Conservation (phyloP, 441 rosid genomes). For the Omphalea diandra region DNA sequence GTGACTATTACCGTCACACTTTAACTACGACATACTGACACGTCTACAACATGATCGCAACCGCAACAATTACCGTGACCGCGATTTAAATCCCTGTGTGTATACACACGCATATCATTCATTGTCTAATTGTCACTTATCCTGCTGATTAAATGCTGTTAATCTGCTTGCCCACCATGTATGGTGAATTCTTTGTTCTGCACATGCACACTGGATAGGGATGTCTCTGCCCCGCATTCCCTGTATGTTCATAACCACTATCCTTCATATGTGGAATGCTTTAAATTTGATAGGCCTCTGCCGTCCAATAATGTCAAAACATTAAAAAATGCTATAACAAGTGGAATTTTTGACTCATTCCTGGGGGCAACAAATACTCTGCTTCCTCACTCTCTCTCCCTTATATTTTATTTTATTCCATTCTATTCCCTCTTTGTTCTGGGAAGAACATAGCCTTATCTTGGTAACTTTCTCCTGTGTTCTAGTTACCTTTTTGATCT, state of each 20-base stretch:
- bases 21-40: no score
- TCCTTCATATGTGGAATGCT: not conserved
- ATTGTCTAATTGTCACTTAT: not conserved
- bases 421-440: not conserved
- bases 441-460: not conserved
- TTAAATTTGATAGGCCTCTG: constrained; percentile 3
- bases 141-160: no score
- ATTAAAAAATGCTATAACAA: not conserved
- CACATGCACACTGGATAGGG: not conserved
- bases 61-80: no score
- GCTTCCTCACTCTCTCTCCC: not conserved
- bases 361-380: not conserved
- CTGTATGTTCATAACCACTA: not conserved
- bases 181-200: not conserved
- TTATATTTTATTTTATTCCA: not conserved
- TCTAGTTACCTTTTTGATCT: not conserved
- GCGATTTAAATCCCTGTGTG: no score
- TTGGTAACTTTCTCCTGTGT: not conserved
- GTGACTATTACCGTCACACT: no score
- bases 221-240: not conserved
- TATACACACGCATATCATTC: not conserved
- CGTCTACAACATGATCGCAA: no score
- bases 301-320: not conserved
- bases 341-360: not conserved
- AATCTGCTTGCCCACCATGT: not conserved